These are phyloP conservation scores for Casuarina cunninghamiana DNA, from an alignment of 306 rosid species.

Conservation along the genomic window DNA sequence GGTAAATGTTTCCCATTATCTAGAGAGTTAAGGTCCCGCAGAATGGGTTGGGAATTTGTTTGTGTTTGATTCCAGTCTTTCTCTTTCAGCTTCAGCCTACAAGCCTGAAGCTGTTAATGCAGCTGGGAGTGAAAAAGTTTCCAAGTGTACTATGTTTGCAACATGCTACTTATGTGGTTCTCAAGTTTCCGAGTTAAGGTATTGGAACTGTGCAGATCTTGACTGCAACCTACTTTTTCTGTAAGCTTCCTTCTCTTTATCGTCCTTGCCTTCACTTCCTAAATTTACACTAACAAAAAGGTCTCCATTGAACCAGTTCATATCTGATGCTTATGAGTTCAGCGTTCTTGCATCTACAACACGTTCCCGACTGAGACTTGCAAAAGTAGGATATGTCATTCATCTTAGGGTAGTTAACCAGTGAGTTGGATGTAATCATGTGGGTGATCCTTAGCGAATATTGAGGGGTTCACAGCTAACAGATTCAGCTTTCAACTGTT, in stretches of 20 bases:
- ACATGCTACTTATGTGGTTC: slow-evolving; percentile 69
- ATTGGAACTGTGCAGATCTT: slow-evolving; percentile 87
- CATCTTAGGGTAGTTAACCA: too few species aligned
- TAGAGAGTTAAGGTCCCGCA: slow-evolving; percentile 68
- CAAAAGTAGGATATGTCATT: too few species aligned
- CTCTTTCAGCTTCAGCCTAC: slow-evolving; percentile 72
- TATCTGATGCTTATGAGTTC: too few species aligned
- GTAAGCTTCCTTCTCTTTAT: slow-evolving; percentile 46
- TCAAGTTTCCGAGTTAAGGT: slow-evolving; percentile 69
- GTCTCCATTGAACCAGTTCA: too few species aligned
- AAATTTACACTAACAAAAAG: too few species aligned
- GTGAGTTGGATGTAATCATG: too few species aligned
- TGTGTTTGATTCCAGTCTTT: slow-evolving; percentile 89
- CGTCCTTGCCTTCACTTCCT: too few species aligned
- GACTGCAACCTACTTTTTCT: slow-evolving; percentile 90
- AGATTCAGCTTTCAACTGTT: too few species aligned
- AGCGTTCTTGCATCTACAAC: too few species aligned
- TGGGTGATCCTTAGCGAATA: too few species aligned
- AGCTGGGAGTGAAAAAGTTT: slow-evolving; percentile 28
- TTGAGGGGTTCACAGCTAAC: too few species aligned
- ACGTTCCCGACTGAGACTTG: too few species aligned
- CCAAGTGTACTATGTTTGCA: slow-evolving; percentile 53
- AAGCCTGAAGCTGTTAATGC: slow-evolving; percentile 44
- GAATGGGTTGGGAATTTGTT: slow-evolving; percentile 90
- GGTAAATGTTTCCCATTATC: slow-evolving; percentile 85